A percentile compares a stretch with the other conserved stretches of the same genome.
Evolutionary conservation across 2,329 filamentous ascomycete genomes (phyloP).

Genomic region (Geosmithia flava): DNA sequence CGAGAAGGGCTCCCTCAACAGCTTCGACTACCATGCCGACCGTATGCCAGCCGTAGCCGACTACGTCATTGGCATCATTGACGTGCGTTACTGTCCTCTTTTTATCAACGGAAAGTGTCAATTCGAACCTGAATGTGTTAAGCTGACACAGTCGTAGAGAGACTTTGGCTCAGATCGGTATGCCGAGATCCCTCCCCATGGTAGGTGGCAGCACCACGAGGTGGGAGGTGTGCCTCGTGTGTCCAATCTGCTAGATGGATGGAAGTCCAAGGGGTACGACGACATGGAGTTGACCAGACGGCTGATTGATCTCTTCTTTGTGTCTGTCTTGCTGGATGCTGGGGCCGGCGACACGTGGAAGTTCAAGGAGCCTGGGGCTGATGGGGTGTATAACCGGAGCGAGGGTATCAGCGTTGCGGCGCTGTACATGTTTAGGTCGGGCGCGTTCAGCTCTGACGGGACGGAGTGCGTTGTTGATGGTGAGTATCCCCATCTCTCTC

Average conservation of each 20-base stretch:
- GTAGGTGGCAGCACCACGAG: conserved; percentile 52
- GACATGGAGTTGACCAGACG: conserved; percentile 35
- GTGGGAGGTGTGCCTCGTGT: conserved; percentile 40
- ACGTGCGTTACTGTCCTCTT: no score
- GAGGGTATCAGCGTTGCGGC: conserved; percentile 39
- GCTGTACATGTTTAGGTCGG: conserved; percentile 33
- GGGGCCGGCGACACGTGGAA: conserved; percentile 37
- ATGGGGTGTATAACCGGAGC: conserved; percentile 23
- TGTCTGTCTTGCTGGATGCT: conserved; percentile 45
- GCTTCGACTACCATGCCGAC: conserved; percentile 26
- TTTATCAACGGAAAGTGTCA: no score
- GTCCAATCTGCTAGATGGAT: conserved; percentile 26
- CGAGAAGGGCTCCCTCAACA: conserved; percentile 21
- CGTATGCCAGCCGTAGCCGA: conserved; percentile 24
- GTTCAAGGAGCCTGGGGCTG: conserved; percentile 25
- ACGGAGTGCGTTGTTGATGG: conserved; percentile 19
- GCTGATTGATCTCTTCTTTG: conserved; percentile 48
- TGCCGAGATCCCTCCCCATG: conserved; percentile 38
- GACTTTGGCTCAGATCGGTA: conserved; percentile 36
- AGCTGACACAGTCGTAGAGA: conserved; percentile 19
- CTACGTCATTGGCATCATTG: conserved; percentile 28
- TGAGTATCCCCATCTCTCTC: conserved; percentile 6
- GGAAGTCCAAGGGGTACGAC: conserved; percentile 28
- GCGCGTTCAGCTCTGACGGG: conserved; percentile 19
- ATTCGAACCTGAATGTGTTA: not conserved